A percentile compares a stretch with the other conserved stretches of the same genome.
Evolutionary conservation across 176 grass and related monocot genomes (phyloP).

Genomic region (bread wheat (Triticum aestivum)): DNA sequence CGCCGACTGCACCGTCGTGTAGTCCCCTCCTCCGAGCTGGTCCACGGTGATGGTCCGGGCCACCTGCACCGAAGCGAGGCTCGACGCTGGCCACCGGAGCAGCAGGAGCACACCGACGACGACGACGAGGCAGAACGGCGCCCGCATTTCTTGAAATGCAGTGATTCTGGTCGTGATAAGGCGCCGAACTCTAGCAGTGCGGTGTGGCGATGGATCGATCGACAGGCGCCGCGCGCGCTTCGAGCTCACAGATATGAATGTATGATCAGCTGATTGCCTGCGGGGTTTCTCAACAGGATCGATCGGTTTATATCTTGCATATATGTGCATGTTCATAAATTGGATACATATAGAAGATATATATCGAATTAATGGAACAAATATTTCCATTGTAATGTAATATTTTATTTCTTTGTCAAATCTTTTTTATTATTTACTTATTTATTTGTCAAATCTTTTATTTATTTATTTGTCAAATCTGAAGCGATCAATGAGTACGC

Average conservation of each 20-base stretch:
- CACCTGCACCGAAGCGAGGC: not conserved
- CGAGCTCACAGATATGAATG: not conserved
- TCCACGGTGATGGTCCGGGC: conserved; percentile 35
- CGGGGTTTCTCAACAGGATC: not conserved
- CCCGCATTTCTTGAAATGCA: not conserved
- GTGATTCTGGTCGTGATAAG: not conserved
- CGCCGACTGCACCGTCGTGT: conserved; percentile 51
- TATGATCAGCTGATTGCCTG: not conserved
- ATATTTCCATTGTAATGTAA: not conserved
- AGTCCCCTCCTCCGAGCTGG: conserved; percentile 20
- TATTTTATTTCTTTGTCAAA: too few relatives aligned
- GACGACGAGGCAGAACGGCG: not conserved
- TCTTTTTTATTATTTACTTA: too few relatives aligned
- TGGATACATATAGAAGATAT: not conserved
- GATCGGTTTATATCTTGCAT: too few relatives aligned
- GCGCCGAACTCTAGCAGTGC: not conserved
- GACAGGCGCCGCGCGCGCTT: not conserved
- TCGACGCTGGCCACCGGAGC: not conserved
- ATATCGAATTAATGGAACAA: not conserved
- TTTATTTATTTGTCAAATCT: too few relatives aligned
- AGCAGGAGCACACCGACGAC: not conserved
- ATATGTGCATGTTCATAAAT: too few relatives aligned
- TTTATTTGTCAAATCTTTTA: too few relatives aligned
- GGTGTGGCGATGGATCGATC: not conserved
- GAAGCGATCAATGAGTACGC: too few relatives aligned